Conservation (phyloP, 306 rosid species). For the Argentina anserina region DNA sequence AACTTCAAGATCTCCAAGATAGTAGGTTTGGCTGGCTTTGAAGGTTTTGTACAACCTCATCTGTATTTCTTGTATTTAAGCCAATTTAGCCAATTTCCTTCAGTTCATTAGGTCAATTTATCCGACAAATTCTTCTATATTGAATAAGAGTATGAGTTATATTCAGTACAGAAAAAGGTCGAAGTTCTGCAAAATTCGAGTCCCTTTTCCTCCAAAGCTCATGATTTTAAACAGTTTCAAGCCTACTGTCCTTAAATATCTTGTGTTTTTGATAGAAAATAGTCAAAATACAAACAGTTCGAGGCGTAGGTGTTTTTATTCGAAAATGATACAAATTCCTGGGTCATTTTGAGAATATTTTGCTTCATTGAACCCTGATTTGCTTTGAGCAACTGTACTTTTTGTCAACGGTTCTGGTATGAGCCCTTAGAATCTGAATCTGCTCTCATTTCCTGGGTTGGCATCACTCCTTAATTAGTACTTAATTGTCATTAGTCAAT, state of each 20-base stretch:
- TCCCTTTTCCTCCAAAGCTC: neutral
- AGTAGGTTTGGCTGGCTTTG: conserved; percentile 41
- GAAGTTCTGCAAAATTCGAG: neutral
- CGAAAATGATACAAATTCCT: neutral
- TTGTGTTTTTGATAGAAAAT: neutral
- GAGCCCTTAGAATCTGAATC: conserved; percentile 12
- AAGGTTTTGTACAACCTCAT: conserved; percentile 41
- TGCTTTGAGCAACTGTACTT: neutral
- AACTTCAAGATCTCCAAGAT: conserved; percentile 70
- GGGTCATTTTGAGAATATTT: neutral
- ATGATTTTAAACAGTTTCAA: neutral
- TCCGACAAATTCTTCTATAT: conserved; percentile 42
- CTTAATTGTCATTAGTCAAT: neutral
- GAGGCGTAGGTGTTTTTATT: neutral
- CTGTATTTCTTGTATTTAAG: conserved; percentile 53
- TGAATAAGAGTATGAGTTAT: conserved; percentile 47
- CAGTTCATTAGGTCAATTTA: conserved; percentile 42
- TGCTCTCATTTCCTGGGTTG: conserved; percentile 3
- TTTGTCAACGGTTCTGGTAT: conserved; percentile 22
- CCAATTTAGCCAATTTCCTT: conserved; percentile 43
- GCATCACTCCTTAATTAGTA: neutral
- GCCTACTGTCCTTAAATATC: neutral
- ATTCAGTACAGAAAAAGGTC: conserved; percentile 33
- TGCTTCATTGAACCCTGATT: conserved; percentile 10
- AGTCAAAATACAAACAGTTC: too few species aligned